Evolutionary conservation across 2,329 filamentous ascomycete species (phyloP).

Genomic region (Talaromyces sp.): DNA sequence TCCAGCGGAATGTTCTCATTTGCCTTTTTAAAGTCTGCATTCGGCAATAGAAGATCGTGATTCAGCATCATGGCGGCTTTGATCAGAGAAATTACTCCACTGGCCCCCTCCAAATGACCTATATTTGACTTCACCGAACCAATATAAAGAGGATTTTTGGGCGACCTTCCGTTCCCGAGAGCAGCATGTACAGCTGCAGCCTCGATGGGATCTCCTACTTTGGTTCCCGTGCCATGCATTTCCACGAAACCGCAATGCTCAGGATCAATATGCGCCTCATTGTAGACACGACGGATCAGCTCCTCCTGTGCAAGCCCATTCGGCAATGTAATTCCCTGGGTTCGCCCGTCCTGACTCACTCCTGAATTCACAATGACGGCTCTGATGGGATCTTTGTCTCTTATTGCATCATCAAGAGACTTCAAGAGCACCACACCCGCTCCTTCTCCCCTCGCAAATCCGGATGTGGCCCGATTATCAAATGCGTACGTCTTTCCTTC

Average conservation of each 20-base stretch:
- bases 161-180: slow-evolving; percentile 3
- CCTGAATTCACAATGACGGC: slow-evolving; percentile 26
- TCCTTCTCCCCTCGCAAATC: slow-evolving; percentile 47
- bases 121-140: slow-evolving; percentile 28
- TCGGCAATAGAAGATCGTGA: slow-evolving; percentile 23
- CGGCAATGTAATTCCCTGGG: slow-evolving; percentile 53
- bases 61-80: slow-evolving; percentile 19
- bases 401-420: slow-evolving; percentile 39
- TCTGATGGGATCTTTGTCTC: slow-evolving; percentile 39
- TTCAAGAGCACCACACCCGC: slow-evolving; percentile 43
- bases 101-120: slow-evolving; percentile 19
- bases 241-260: slow-evolving; percentile 18
- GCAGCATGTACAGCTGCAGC: slow-evolving; percentile 33
- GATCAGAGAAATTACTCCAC: slow-evolving; percentile 22
- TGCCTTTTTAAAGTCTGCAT: slow-evolving; percentile 19
- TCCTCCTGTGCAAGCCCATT: slow-evolving; percentile 41
- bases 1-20: slow-evolving; percentile 17
- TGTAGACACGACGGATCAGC: slow-evolving; percentile 9
- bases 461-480: slow-evolving; percentile 41
- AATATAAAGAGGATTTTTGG: slow-evolving; percentile 15
- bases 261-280: slow-evolving; percentile 4
- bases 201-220: slow-evolving; percentile 37
- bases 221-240: slow-evolving; percentile 19
- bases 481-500: slow-evolving; percentile 30
- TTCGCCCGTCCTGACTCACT: slow-evolving; percentile 37